phyloP scores from a whole-genome alignment of 495 filamentous ascomycete species.

The Neurospora cerealis region DNA sequence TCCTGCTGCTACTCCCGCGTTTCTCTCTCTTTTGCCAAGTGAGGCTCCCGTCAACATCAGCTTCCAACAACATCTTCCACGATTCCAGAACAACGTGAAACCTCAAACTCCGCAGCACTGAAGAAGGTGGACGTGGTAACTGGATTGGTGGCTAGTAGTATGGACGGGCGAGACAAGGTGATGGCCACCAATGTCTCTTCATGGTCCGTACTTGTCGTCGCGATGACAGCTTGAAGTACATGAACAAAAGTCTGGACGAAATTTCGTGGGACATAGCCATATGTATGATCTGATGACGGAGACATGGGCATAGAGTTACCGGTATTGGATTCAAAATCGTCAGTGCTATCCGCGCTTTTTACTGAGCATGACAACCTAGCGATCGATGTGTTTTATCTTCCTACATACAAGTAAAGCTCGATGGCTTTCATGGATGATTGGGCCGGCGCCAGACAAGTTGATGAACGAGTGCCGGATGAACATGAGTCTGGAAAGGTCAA shows the following conservation, averaged over 20 bases:
- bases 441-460: neutral
- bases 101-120: neutral
- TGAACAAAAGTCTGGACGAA: neutral
- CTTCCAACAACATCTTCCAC: neutral
- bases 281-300: neutral
- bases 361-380: neutral
- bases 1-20: neutral
- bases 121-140: neutral
- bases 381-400: neutral
- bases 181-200: neutral
- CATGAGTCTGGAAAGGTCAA: too few species aligned
- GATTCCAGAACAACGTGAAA: neutral
- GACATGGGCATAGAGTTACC: neutral
- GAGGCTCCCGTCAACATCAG: neutral
- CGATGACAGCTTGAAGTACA: neutral
- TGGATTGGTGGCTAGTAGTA: neutral
- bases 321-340: neutral
- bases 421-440: neutral
- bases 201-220: neutral
- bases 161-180: neutral
- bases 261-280: neutral
- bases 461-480: neutral
- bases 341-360: neutral
- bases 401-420: neutral
- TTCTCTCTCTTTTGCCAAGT: neutral